phyloP scores from a whole-genome alignment of 208 protist genomes.

The Leishmania turanica region DNA sequence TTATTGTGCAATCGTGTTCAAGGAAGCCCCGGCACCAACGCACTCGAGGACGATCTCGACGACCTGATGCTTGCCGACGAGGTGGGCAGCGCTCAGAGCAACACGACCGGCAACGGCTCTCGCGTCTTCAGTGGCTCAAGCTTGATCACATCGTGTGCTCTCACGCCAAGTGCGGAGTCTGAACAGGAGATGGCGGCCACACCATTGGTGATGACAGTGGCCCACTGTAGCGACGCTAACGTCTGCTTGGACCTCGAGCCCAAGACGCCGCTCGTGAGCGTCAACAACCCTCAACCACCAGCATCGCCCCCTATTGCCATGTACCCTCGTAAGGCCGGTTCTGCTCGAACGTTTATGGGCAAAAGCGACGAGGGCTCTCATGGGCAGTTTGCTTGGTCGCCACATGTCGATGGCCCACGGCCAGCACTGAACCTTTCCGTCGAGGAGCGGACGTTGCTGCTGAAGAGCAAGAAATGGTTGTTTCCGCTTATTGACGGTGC shows the following conservation, averaged over 20 bases:
- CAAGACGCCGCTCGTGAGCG: background rate
- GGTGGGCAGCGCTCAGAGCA: constrained; percentile 6
- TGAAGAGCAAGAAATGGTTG: constrained; percentile 26
- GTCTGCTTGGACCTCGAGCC: background rate
- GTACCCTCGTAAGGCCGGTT: background rate
- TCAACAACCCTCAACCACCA: constrained; percentile 2
- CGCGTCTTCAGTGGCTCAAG: constrained; percentile 20
- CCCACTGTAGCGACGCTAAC: background rate
- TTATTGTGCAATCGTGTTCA: background rate
- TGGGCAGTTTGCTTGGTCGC: background rate
- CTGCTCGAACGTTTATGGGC: background rate
- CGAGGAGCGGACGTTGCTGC: constrained; percentile 28
- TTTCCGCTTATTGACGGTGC: constrained; percentile 28
- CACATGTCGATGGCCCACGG: background rate
- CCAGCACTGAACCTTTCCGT: constrained; percentile 20
- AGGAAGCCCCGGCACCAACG: background rate
- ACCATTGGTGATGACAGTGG: background rate
- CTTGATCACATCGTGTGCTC: constrained; percentile 5
- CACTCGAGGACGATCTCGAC: constrained; percentile 19
- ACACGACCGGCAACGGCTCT: background rate
- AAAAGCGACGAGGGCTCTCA: background rate
- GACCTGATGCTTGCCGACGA: constrained; percentile 26
- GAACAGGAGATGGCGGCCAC: constrained; percentile 10
- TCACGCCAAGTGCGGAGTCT: constrained; percentile 3
- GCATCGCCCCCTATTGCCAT: constrained; percentile 1